A percentile compares a stretch with the other conserved stretches of the same genome.
These are phyloP conservation scores for Knoxia roxburghii DNA, from an alignment of 257 asterid genomes.

Conservation along the genomic window DNA sequence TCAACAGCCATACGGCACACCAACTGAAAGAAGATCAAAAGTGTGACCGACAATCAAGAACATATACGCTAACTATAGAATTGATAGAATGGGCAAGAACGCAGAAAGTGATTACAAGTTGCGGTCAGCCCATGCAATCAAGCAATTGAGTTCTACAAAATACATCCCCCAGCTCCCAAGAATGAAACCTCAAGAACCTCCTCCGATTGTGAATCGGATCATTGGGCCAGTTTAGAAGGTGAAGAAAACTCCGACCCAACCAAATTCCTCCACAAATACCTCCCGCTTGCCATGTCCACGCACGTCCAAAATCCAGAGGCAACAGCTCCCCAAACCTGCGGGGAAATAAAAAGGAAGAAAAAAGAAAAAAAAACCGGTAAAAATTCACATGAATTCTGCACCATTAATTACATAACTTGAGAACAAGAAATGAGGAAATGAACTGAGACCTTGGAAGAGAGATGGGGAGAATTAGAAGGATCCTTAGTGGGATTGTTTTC, in stretches of 20 bases:
- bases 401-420: neutral
- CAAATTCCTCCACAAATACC: conserved; percentile 78
- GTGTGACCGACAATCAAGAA: neutral
- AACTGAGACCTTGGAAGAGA: conserved; percentile 28
- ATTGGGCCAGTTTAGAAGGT: conserved; percentile 33
- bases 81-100: neutral
- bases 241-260: conserved; percentile 38
- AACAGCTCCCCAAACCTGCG: conserved; percentile 45
- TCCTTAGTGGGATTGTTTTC: too few relatives aligned
- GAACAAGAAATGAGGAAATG: neutral
- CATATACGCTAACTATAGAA: neutral
- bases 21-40: too few relatives aligned
- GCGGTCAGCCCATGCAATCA: neutral
- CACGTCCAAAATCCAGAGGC: conserved; percentile 68
- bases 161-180: neutral
- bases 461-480: conserved; percentile 16
- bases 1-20: neutral
- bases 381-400: neutral
- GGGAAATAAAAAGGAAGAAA: neutral
- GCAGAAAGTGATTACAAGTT: neutral
- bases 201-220: conserved; percentile 11
- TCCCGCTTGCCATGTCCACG: conserved; percentile 94
- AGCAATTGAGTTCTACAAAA: neutral
- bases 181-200: neutral
- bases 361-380: neutral